Percentiles rank a stretch among this genome's conserved stretches.
These are phyloP conservation scores for Neofusicoccum sp. DNA, from an alignment of 2,329 filamentous ascomycete genomes.

Conservation along the genomic window DNA sequence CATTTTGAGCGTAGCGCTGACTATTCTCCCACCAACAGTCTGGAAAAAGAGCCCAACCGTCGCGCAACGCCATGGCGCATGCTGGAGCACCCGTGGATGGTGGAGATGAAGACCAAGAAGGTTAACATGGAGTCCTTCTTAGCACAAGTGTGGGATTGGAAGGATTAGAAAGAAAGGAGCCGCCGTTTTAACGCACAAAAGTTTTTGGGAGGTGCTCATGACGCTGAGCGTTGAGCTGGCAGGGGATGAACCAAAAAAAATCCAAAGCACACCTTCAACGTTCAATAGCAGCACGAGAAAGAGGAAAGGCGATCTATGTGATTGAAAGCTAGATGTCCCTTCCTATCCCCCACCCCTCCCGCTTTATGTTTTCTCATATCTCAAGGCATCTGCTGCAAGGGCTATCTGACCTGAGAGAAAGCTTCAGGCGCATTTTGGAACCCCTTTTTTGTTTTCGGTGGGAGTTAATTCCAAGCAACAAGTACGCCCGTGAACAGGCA, in stretches of 20 bases:
- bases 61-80: slow-evolving; percentile 96
- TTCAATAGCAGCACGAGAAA: background rate
- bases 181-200: background rate
- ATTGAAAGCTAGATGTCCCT: background rate
- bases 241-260: background rate
- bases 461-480: too few species aligned
- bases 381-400: too few species aligned
- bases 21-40: slow-evolving; percentile 50
- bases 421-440: too few species aligned
- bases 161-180: slow-evolving; percentile 52
- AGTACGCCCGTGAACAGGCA: background rate
- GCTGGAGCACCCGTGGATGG: slow-evolving; percentile 98
- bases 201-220: background rate
- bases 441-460: too few species aligned
- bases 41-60: slow-evolving; percentile 87
- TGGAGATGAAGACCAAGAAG: slow-evolving; percentile 91
- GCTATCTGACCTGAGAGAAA: too few species aligned
- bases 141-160: slow-evolving; percentile 95
- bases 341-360: too few species aligned
- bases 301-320: background rate
- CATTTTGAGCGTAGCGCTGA: background rate
- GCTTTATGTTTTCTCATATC: too few species aligned
- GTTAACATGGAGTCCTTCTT: slow-evolving; percentile 98
- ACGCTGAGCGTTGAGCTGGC: slow-evolving; percentile 12
- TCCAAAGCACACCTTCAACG: background rate